Conservation (phyloP, 2,329 filamentous ascomycete species). For the Epichloe sibirici region DNA sequence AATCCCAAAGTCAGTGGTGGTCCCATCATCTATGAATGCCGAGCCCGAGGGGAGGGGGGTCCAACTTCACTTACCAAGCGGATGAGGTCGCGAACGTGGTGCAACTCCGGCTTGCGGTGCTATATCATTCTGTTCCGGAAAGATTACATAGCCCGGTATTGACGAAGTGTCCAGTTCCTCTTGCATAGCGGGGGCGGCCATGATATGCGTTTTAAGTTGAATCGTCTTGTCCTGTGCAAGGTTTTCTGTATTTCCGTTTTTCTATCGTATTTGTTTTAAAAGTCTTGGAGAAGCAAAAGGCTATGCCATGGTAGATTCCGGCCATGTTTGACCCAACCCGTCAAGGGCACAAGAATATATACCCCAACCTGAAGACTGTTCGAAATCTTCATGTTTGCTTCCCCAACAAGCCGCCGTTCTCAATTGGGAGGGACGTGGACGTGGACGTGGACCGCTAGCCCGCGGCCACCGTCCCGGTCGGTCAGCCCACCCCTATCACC, state of each 20-base stretch:
- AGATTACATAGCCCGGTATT: constrained; percentile 33
- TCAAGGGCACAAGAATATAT: constrained; percentile 2
- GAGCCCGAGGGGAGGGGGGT: too few species aligned
- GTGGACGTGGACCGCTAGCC: not conserved
- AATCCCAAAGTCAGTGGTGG: not conserved
- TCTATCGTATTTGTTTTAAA: not conserved
- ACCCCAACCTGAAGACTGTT: not conserved
- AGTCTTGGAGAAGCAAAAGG: not conserved
- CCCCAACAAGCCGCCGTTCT: not conserved
- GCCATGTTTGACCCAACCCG: not conserved
- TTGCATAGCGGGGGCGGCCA: constrained; percentile 11
- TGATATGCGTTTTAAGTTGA: constrained; percentile 2
- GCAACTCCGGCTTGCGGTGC: constrained; percentile 22
- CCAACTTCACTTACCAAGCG: constrained; percentile 18
- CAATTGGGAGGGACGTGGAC: too few species aligned
- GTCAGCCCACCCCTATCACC: not conserved
- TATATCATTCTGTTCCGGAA: constrained; percentile 28
- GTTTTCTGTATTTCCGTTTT: not conserved
- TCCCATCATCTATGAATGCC: not conserved
- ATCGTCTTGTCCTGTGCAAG: not conserved
- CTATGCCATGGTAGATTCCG: not conserved
- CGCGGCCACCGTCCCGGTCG: constrained; percentile 2
- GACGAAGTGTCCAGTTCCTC: constrained; percentile 24
- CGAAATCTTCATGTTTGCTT: not conserved
- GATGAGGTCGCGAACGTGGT: constrained; percentile 20